These are phyloP conservation scores for Dioscorea dumetorum DNA, from an alignment of 106 monocot species.

Conservation along the genomic window DNA sequence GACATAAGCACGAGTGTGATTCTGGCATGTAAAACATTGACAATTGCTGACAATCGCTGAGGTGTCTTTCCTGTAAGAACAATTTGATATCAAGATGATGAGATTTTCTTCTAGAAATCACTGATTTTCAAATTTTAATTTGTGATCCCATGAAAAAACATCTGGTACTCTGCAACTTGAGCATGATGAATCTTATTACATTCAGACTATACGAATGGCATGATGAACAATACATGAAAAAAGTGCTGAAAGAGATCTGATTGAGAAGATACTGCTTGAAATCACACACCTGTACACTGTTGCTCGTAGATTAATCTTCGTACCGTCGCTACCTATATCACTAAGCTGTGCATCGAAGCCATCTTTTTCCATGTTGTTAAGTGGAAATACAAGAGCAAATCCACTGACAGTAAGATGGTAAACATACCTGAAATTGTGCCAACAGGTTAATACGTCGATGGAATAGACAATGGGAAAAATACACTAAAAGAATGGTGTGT, in stretches of 20 bases:
- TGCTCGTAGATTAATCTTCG: conserved; percentile 87
- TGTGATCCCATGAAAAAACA: too few species aligned
- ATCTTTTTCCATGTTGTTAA: conserved; percentile 31
- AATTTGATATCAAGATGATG: too few species aligned
- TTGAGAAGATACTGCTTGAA: background rate
- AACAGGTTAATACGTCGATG: too few species aligned
- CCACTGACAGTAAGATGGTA: conserved; percentile 90
- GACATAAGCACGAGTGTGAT: conserved; percentile 87
- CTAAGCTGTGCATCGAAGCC: conserved; percentile 12
- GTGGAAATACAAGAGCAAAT: conserved; percentile 77
- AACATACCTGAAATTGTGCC: conserved; percentile 58
- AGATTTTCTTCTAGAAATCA: too few species aligned
- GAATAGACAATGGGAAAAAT: conserved; percentile 2
- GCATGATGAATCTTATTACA: too few species aligned
- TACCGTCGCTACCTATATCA: conserved; percentile 41
- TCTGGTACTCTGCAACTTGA: too few species aligned
- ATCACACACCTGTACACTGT: conserved; percentile 57
- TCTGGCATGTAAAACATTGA: conserved; percentile 67
- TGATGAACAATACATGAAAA: too few species aligned
- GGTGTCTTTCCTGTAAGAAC: conserved; percentile 56
- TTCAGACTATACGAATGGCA: too few species aligned
- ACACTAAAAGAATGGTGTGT: background rate
- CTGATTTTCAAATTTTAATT: too few species aligned
- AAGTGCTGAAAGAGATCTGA: background rate
- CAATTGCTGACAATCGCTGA: conserved; percentile 61